Base-by-base conservation (phyloP, 768 basidiomycete species). In the Cystofilobasidium ferigula region DNA sequence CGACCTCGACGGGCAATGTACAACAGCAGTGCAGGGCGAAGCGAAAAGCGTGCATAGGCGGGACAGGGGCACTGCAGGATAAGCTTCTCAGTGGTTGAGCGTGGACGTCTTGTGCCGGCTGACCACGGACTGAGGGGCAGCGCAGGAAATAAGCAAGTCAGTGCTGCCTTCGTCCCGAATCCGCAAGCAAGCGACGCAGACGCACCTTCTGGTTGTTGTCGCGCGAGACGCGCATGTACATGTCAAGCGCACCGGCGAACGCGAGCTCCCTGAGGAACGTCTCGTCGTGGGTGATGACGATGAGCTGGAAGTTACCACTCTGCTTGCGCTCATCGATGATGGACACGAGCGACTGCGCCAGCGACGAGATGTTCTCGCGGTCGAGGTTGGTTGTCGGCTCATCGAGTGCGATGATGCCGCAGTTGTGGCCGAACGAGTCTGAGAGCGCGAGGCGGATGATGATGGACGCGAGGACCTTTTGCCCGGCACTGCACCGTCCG, bases 331-430 rank as follows among this genome's bases (percentile, higher is more conserved):
- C 92, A 65, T 92, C 85, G 78, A 98, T 94, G 74, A 98, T 92
- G 70, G 90, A 94, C 70, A 93, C 86, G 28, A 99, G 82, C 70
- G 92, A 89, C 28, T 82, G 82, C 5, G 95, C 94, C 22, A 98
- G 80, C 13, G 93, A 92, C 72, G 92, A 88, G 63, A 98, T 94
- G 73, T 97, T 97, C 76, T 97, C 94, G 12, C 85, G 83, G 72
- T 99, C 95, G 57, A 99, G 79, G 34, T 95, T 95, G 69, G 97
- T 98, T 26, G 95, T 98, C 16, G 95, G 95, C 78, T 99, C 95
- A 72, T 99, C 95, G 67, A 99, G 79, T 0, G 95, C 95, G 30
- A 99, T 82, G 69, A 99, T 95, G 24, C 95, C 95, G 76, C 95
- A 98, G 71, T 94, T 95, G 74, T 92, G 89, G 3, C 91, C 91